These are phyloP conservation scores for Verticillium klebahnii DNA, from an alignment of 2,329 filamentous ascomycete species.

Conservation along the genomic window DNA sequence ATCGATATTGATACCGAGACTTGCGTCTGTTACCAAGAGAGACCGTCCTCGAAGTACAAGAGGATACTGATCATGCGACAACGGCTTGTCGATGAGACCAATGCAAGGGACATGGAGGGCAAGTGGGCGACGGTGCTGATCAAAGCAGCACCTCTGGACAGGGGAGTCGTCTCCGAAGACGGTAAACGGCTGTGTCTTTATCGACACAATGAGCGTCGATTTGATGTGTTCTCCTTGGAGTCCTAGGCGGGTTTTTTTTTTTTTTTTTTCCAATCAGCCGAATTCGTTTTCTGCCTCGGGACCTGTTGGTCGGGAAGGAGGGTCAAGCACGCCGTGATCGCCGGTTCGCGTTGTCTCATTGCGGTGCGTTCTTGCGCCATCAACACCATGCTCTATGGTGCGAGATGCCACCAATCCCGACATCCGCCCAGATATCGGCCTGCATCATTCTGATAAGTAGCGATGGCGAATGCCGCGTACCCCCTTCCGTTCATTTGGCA, in stretches of 20 bases:
- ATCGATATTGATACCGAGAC: neutral
- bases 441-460: neutral
- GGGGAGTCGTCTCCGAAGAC: neutral
- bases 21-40: neutral
- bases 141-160: neutral
- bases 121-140: neutral
- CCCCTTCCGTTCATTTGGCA: neutral
- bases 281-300: no score
- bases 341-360: neutral
- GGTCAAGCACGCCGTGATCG: neutral
- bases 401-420: neutral
- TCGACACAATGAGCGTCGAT: neutral
- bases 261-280: no score
- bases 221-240: neutral
- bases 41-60: neutral
- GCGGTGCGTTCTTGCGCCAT: neutral
- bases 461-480: neutral
- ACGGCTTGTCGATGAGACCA: neutral
- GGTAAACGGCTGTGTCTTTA: neutral
- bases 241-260: neutral
- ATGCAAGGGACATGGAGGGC: neutral
- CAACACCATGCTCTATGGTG: neutral
- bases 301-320: neutral
- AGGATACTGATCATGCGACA: neutral
- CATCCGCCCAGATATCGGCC: neutral